A percentile compares a stretch with the other conserved stretches of the same genome.
Evolutionary conservation across 768 basidiomycete genomes (phyloP).

Genomic region (Serendipita sp.): DNA sequence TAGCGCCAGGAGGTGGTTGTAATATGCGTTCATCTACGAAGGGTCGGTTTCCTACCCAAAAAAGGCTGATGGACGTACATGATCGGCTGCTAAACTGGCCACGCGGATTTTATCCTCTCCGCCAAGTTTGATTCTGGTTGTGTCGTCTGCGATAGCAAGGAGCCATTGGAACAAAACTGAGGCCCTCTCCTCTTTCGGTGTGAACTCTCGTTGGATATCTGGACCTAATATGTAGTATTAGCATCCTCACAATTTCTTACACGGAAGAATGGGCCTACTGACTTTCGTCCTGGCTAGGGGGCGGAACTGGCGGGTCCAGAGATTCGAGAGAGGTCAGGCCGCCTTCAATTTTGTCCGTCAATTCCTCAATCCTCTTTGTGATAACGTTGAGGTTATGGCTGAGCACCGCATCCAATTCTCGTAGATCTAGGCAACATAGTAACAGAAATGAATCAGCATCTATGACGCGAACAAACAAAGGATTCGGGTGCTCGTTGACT

Average conservation of each 20-base stretch:
- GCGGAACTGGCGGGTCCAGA: neutral
- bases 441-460: neutral
- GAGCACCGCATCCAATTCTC: conserved; percentile 96
- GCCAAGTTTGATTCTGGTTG: conserved; percentile 75
- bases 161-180: conserved; percentile 47
- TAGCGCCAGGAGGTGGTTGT: conserved; percentile 8
- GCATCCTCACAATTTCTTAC: too few relatives aligned
- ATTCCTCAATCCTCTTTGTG: conserved; percentile 57
- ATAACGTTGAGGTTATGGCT: conserved; percentile 74
- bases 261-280: too few relatives aligned
- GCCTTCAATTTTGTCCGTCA: conserved; percentile 64
- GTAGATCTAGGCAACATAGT: conserved; percentile 68
- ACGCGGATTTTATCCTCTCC: conserved; percentile 98
- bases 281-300: too few relatives aligned
- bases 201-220: too few relatives aligned
- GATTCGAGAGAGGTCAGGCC: conserved; percentile 24
- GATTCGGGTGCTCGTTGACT: neutral
- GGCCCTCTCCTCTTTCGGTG: conserved; percentile 39
- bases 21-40: conserved; percentile 11
- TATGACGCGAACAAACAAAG: neutral
- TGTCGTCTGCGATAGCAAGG: conserved; percentile 89
- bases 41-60: neutral
- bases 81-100: conserved; percentile 80
- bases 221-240: too few relatives aligned
- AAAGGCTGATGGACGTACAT: conserved; percentile 40